Conservation (phyloP, 257 asterid genomes). For the Thymus mandschuricus region DNA sequence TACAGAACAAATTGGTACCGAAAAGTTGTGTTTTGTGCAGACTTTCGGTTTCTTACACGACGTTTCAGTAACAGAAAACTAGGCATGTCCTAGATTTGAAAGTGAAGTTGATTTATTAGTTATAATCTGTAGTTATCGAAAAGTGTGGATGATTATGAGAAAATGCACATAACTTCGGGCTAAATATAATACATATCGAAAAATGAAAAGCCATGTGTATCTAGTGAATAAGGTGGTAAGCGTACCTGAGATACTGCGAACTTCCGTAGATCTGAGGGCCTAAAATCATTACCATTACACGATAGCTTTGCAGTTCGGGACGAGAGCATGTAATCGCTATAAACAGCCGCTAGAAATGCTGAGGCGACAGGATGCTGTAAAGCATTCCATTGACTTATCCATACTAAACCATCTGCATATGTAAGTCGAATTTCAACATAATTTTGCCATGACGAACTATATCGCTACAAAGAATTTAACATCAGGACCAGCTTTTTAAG, state of each 20-base stretch:
- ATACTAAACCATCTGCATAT: constrained; percentile 71
- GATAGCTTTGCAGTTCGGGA: constrained; percentile 69
- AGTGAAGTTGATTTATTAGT: too few species aligned
- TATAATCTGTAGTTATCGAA: too few species aligned
- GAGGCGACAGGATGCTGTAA: constrained; percentile 96
- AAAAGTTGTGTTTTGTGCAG: too few species aligned
- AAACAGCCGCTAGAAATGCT: constrained; percentile 77
- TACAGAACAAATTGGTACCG: too few species aligned
- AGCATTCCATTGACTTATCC: constrained; percentile 90
- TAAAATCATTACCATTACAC: constrained; percentile 58
- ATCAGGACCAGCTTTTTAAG: neutral
- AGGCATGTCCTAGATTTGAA: too few species aligned
- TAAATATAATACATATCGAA: too few species aligned
- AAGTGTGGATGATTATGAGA: too few species aligned
- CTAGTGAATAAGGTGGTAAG: neutral
- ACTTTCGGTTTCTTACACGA: neutral
- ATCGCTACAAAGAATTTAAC: neutral
- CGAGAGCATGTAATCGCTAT: constrained; percentile 92
- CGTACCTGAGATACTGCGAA: constrained; percentile 85
- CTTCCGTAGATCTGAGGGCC: constrained; percentile 78
- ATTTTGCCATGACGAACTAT: neutral
- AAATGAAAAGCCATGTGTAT: neutral
- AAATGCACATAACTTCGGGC: too few species aligned
- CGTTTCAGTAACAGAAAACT: neutral
- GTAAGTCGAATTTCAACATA: constrained; percentile 32